Evolutionary conservation across 2,329 filamentous ascomycete genomes (phyloP).

Genomic region (Diaporthe amygdali): DNA sequence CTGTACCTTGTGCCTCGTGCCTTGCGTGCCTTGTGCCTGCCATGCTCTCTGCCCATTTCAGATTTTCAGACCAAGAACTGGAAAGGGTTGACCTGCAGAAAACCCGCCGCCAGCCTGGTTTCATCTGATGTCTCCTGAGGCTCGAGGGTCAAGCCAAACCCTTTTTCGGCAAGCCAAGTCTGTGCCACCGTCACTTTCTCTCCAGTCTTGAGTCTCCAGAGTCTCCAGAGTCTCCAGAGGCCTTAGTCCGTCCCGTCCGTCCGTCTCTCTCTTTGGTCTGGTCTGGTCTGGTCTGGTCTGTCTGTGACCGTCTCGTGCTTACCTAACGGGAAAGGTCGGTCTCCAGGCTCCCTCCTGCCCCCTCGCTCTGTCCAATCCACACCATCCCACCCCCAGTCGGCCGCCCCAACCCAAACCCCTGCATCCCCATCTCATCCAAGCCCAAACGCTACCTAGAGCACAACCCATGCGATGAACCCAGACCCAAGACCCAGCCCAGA

Average conservation of each 20-base stretch:
- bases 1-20: background rate
- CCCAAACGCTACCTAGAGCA: background rate
- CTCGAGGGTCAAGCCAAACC: background rate
- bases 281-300: too few relatives aligned
- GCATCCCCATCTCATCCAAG: background rate
- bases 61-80: background rate
- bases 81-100: slow-evolving; percentile 15
- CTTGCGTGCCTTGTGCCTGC: background rate
- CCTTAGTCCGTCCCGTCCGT: background rate
- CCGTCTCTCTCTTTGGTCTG: background rate
- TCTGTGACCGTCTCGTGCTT: background rate
- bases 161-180: background rate
- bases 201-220: background rate
- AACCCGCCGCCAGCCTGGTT: slow-evolving; percentile 22
- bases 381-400: background rate
- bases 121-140: slow-evolving; percentile 22
- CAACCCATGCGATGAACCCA: slow-evolving; percentile 7
- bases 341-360: background rate
- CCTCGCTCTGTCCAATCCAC: too few relatives aligned
- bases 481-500: background rate
- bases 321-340: background rate
- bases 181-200: background rate
- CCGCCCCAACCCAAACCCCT: background rate
- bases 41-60: background rate
- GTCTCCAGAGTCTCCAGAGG: background rate